Evolutionary conservation across 345 rosid genomes (phyloP).

Genomic region (Hibiscus syriacus): DNA sequence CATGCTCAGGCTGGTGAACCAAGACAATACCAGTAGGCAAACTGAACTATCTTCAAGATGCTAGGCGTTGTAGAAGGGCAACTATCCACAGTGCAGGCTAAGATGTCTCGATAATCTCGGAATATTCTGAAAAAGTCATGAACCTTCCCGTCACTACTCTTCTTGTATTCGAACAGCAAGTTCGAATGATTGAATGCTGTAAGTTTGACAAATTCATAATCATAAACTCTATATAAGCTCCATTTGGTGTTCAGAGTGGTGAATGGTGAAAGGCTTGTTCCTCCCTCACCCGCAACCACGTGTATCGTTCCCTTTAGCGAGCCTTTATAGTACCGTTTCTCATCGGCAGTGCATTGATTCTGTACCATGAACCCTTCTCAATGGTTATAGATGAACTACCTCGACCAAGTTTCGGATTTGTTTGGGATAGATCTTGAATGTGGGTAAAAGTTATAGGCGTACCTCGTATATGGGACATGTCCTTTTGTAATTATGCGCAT

Average conservation of each 20-base stretch:
- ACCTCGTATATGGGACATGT: slow-evolving; percentile 74
- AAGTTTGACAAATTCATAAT: slow-evolving; percentile 44
- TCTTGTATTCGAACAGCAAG: slow-evolving; percentile 57
- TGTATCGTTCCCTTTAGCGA: slow-evolving; percentile 55
- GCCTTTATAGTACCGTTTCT: slow-evolving; percentile 42
- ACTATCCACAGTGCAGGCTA: slow-evolving; percentile 51
- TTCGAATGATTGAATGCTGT: slow-evolving; percentile 52
- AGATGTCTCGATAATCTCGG: slow-evolving; percentile 41
- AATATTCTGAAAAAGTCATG: slow-evolving; percentile 54
- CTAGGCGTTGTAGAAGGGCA: slow-evolving; percentile 53
- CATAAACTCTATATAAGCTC: slow-evolving; percentile 51
- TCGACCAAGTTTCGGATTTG: too few relatives aligned
- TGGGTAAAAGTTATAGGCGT: neutral
- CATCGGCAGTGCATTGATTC: slow-evolving; percentile 52
- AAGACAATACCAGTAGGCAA: neutral
- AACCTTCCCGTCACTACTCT: slow-evolving; percentile 63
- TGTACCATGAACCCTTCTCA: neutral
- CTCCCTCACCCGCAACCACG: slow-evolving; percentile 71
- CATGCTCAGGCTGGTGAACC: neutral
- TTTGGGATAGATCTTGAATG: neutral
- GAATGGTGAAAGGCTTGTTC: slow-evolving; percentile 48
- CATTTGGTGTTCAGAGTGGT: slow-evolving; percentile 36
- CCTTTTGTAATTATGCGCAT: slow-evolving; percentile 70
- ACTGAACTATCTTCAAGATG: slow-evolving; percentile 19
- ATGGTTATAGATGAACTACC: too few relatives aligned